Conservation (phyloP, 768 basidiomycete genomes). For the Ramaria sp. region DNA sequence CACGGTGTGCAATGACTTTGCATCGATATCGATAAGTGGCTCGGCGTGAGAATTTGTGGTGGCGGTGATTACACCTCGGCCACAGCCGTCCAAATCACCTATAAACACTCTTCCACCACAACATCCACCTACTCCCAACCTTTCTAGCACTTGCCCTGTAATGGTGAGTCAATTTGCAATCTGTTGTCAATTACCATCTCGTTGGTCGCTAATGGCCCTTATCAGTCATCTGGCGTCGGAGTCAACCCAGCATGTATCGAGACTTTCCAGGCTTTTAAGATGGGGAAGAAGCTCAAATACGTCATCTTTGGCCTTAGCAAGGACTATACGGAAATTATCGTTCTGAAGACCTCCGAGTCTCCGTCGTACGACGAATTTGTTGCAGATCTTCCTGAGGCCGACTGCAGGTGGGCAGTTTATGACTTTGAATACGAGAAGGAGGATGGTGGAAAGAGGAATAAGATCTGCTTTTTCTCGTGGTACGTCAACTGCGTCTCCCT, state of each 20-base stretch:
- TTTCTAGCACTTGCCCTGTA: background rate
- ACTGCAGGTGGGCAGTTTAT: slow-evolving; percentile 87
- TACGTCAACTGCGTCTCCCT: slow-evolving; percentile 30
- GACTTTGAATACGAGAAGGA: slow-evolving; percentile 78
- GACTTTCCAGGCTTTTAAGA: slow-evolving; percentile 61
- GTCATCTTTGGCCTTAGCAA: slow-evolving; percentile 67
- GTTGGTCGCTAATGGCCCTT: background rate
- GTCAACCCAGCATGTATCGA: slow-evolving; percentile 47
- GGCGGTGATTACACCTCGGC: background rate
- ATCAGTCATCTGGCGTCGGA: slow-evolving; percentile 56
- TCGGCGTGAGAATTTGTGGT: background rate
- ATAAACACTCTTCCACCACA: background rate
- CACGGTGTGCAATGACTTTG: background rate
- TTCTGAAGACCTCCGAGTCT: slow-evolving; percentile 49
- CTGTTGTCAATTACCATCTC: background rate
- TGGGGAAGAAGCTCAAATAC: slow-evolving; percentile 69
- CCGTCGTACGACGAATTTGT: slow-evolving; percentile 63
- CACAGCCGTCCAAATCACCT: background rate
- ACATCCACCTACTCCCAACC: background rate
- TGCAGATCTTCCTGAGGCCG: slow-evolving; percentile 54
- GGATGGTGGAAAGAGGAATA: slow-evolving; percentile 70
- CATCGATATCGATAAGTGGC: background rate
- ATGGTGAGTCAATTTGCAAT: background rate
- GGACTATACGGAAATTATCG: slow-evolving; percentile 60
- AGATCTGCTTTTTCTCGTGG: slow-evolving; percentile 80